A percentile compares a stretch with the other conserved stretches of the same genome.
These are phyloP conservation scores for Emmonsiellopsis sp. DNA, from an alignment of 2,329 filamentous ascomycete species.

Conservation along the genomic window DNA sequence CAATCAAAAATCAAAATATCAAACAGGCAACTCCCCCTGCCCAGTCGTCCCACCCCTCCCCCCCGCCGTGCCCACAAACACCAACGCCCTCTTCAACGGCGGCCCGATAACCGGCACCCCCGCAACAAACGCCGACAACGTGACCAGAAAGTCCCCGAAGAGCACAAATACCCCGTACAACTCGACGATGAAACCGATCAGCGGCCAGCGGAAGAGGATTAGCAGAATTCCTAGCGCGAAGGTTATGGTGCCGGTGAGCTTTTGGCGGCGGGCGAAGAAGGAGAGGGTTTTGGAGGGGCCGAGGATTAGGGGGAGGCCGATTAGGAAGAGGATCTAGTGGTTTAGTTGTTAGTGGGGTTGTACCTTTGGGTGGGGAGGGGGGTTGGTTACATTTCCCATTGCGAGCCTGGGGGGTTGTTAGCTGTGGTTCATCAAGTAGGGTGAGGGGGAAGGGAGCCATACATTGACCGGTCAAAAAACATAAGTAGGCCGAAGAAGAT, in stretches of 20 bases:
- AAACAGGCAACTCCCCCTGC: slow-evolving; percentile 11
- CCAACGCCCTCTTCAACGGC: slow-evolving; percentile 66
- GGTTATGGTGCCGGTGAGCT: slow-evolving; percentile 80
- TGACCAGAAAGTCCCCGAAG: slow-evolving; percentile 94
- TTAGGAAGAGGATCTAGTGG: slow-evolving; percentile 83
- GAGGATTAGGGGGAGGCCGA: slow-evolving; percentile 93
- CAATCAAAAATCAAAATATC: background rate
- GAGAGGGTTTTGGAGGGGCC: slow-evolving; percentile 79
- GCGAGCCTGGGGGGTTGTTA: slow-evolving; percentile 55
- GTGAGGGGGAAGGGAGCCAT: slow-evolving; percentile 23
- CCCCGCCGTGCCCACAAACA: slow-evolving; percentile 60
- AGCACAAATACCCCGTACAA: slow-evolving; percentile 86
- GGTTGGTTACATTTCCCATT: slow-evolving; percentile 76
- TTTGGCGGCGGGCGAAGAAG: slow-evolving; percentile 92
- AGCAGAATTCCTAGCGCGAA: slow-evolving; percentile 76
- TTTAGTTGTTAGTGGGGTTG: slow-evolving; percentile 7
- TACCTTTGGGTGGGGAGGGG: slow-evolving; percentile 4
- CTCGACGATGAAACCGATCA: slow-evolving; percentile 84
- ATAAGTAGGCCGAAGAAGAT: slow-evolving; percentile 87
- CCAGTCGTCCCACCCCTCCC: slow-evolving; percentile 39
- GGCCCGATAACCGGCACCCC: slow-evolving; percentile 79
- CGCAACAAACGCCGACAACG: slow-evolving; percentile 77
- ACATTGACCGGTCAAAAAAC: slow-evolving; percentile 97
- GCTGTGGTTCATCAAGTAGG: slow-evolving; percentile 1
- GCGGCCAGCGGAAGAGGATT: slow-evolving; percentile 82